phyloP scores from a whole-genome alignment of 768 basidiomycete genomes.

The Collybiopsis confluens region DNA sequence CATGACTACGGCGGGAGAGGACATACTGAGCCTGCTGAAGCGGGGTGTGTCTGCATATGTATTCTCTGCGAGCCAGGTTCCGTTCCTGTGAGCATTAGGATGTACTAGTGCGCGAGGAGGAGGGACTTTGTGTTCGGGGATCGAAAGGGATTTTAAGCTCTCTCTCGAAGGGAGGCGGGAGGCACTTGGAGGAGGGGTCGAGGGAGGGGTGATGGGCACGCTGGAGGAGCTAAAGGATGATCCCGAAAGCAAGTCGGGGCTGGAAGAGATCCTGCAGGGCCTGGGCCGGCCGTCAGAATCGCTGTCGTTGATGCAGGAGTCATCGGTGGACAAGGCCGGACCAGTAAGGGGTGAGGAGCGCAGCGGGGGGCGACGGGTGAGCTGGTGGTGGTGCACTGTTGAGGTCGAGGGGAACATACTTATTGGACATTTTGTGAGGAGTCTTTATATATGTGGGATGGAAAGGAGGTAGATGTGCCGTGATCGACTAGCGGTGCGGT shows the following conservation, averaged over 20 bases:
- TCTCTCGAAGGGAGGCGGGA: neutral
- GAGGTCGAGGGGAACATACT: neutral
- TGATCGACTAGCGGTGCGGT: too few species aligned
- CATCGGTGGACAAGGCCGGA: constrained; percentile 3
- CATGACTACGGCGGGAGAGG: neutral
- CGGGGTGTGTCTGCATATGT: neutral
- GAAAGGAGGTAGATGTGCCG: too few species aligned
- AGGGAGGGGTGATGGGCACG: constrained; percentile 1
- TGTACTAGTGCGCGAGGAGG: neutral
- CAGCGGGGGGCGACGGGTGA: neutral
- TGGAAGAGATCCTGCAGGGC: neutral
- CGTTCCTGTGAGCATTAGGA: neutral
- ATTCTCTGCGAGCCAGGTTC: neutral
- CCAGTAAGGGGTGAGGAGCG: constrained; percentile 6
- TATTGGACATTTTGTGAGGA: too few species aligned
- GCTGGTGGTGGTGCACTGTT: neutral
- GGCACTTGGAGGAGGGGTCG: neutral
- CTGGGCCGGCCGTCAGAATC: neutral
- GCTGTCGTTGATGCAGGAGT: neutral
- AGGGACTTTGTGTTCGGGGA: neutral
- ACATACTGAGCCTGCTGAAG: neutral
- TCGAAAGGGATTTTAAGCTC: constrained; percentile 1
- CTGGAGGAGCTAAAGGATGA: neutral
- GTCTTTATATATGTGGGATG: too few species aligned
- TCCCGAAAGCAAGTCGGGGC: neutral